phyloP scores from a whole-genome alignment of 73 alveolate species.

The Stentor roeselii region DNA sequence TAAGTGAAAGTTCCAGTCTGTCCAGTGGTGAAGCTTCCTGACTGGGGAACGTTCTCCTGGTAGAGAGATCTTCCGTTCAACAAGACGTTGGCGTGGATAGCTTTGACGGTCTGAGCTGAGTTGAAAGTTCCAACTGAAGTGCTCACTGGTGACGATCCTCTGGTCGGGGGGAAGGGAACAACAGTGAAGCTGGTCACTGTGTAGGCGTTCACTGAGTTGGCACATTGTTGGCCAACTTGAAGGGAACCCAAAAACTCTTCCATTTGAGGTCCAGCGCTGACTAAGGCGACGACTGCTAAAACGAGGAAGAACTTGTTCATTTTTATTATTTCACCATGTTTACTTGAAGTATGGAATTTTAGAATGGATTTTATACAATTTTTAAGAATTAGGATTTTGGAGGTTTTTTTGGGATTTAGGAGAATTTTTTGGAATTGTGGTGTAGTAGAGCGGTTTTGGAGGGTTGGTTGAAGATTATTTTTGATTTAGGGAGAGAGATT shows the following conservation, averaged over 20 bases:
- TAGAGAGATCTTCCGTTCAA: background rate
- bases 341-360: background rate
- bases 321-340: background rate
- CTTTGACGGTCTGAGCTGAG: background rate
- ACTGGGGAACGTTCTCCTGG: background rate
- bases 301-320: background rate
- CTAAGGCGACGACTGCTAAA: slow-evolving; percentile 9
- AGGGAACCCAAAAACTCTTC: background rate
- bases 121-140: background rate
- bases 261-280: background rate
- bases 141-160: background rate
- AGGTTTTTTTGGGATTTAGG: background rate
- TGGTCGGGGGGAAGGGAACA: background rate
- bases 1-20: background rate
- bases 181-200: background rate
- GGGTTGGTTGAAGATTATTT: too few relatives aligned
- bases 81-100: background rate
- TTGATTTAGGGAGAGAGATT: too few relatives aligned
- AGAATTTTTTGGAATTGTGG: background rate
- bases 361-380: background rate
- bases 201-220: background rate
- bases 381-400: background rate
- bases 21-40: background rate
- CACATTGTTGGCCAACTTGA: background rate
- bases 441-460: too few relatives aligned